Conservation (phyloP, 805 yeast species). For the Starmerella gropengiesseri region DNA sequence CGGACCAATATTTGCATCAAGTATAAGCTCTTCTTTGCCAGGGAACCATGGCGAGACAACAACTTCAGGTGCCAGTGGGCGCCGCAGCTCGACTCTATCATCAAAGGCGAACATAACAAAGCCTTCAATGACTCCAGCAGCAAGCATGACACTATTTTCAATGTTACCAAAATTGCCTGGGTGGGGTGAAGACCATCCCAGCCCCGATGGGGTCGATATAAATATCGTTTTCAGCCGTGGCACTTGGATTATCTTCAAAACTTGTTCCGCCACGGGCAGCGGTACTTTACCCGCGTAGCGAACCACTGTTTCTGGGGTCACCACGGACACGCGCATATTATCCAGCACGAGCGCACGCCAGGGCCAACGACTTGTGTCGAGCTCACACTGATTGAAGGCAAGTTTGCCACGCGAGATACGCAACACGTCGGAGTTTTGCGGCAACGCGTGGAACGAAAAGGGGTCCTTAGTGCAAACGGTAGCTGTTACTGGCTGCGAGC, state of each 20-base stretch:
- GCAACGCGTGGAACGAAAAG: neutral
- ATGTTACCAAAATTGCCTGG: neutral
- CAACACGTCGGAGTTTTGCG: neutral
- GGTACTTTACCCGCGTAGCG: neutral
- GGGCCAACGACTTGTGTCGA: constrained; percentile 13
- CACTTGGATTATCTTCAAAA: neutral
- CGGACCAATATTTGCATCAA: constrained; percentile 3
- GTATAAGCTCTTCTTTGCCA: neutral
- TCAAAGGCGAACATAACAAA: constrained; percentile 1
- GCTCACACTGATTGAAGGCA: constrained; percentile 1
- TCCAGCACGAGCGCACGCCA: constrained; percentile 4
- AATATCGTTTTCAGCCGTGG: constrained; percentile 1
- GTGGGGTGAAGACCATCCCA: neutral
- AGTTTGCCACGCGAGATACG: neutral
- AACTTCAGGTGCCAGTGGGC: neutral
- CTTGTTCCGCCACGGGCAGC: too few species aligned
- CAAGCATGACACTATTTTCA: neutral
- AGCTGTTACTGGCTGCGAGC: neutral
- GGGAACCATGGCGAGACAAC: neutral
- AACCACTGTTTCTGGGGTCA: neutral
- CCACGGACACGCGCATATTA: neutral
- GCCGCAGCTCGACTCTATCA: neutral
- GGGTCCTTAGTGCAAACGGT: too few species aligned
- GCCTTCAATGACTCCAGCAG: neutral
- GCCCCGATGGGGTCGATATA: neutral